Conservation (phyloP, 2,329 filamentous ascomycete genomes). For the Alternaria postmessia region DNA sequence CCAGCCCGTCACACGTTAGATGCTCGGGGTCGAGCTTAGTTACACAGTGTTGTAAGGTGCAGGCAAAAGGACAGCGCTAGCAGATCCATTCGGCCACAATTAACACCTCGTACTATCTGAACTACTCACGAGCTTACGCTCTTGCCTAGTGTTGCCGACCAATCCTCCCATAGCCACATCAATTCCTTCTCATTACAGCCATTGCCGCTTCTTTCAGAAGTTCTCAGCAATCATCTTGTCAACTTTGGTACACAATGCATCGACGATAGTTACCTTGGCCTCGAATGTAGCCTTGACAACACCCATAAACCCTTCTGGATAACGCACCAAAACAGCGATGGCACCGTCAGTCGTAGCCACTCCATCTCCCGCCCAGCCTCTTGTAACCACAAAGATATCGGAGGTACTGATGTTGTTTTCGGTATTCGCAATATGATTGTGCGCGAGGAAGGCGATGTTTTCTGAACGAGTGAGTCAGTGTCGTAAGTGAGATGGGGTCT, state of each 20-base stretch:
- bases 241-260: neutral
- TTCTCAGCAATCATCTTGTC: constrained; percentile 3
- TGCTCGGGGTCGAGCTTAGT: constrained; percentile 4
- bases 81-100: neutral
- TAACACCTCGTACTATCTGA: neutral
- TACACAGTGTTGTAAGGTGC: neutral
- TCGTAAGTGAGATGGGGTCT: fast-evolving
- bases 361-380: constrained; percentile 4
- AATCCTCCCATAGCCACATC: neutral
- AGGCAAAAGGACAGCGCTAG: neutral
- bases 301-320: constrained; percentile 2
- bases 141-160: neutral
- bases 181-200: neutral
- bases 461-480: neutral
- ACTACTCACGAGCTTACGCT: neutral
- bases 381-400: constrained; percentile 2
- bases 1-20: neutral
- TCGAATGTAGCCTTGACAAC: constrained; percentile 6
- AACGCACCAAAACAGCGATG: constrained; percentile 2
- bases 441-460: neutral
- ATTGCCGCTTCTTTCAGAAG: neutral
- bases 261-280: neutral
- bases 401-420: neutral
- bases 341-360: neutral
- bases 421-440: neutral